Evolutionary conservation across 1,139 yeast genomes (phyloP).

Genomic region (Fermentozyma sake): DNA sequence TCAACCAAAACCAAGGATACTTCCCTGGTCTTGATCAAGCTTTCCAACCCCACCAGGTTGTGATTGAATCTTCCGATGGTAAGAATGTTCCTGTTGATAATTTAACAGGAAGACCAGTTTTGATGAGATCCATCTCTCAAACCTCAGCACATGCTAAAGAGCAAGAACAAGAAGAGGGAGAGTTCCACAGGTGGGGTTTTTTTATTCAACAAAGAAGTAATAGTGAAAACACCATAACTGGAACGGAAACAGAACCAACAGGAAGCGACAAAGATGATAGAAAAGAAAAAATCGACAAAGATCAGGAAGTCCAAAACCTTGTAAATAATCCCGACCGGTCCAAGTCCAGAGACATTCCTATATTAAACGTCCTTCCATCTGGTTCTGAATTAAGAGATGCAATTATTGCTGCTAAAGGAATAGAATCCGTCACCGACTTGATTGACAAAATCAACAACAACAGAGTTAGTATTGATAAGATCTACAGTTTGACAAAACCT

Average conservation of each 20-base stretch:
- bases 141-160: conserved; percentile 66
- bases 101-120: conserved; percentile 66
- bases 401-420: conserved; percentile 72
- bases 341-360: conserved; percentile 23
- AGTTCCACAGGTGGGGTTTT: conserved; percentile 78
- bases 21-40: conserved; percentile 22
- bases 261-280: conserved; percentile 3
- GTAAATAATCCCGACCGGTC: neutral
- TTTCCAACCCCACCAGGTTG: conserved; percentile 66
- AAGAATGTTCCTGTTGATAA: conserved; percentile 56
- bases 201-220: conserved; percentile 59
- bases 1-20: conserved; percentile 17
- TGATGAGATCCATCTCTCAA: conserved; percentile 59
- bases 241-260: conserved; percentile 14
- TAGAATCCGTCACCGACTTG: conserved; percentile 65
- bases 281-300: too few species aligned
- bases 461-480: conserved; percentile 50
- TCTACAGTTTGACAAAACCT: conserved; percentile 36
- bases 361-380: conserved; percentile 52
- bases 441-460: conserved; percentile 60
- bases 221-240: conserved; percentile 3
- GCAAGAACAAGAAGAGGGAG: conserved; percentile 90
- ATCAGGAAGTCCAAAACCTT: neutral
- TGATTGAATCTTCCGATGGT: conserved; percentile 55
- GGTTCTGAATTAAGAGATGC: conserved; percentile 77